Base-by-base conservation (phyloP, 495 filamentous ascomycete species). In the Rhizodiscina lignyota region DNA sequence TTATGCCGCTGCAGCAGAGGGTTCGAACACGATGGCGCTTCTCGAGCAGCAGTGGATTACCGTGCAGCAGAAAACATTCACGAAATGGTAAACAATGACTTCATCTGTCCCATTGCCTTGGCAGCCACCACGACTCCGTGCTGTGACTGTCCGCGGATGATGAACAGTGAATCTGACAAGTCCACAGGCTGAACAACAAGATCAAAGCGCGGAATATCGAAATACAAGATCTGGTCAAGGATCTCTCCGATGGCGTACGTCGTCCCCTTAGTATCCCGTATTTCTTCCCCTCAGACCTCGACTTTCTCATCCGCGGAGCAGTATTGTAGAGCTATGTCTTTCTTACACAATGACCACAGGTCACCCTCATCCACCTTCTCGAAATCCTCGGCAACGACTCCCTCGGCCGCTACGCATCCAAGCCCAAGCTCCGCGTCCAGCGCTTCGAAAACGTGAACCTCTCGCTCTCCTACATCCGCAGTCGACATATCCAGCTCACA, bases 21-120 rank as follows among this genome's bases (percentile, higher is more conserved):
- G n/a, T n/a, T n/a, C n/a, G n/a, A n/a, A n/a, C n/a, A n/a, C n/a
- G n/a, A 75, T 77, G 71, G 64, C 69, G 55, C 58, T 67, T 55
- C 64, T 73, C 47, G 73, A 93, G 64, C 80, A 87, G 66, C 77
- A 77, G 61, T 96, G 87, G 87, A 76, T 96, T 50, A 83, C 75
- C 49, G 86, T 93, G 50, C 87, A 96, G 63, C 79, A 94, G 56
- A 97, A 96, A 70, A 97, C 89, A n/a, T 96, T 96, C 56, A 92
- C 85, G 15, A 96, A 96, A 76, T 96, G 89, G 83, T 84, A 50
- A 35, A 67, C 52, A 30, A 32, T 18, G 10, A 8, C 18, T 11
- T 20, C 18, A 28, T 38, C 36, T 30, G 19, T 21, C 31, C 30
- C 35, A 26, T 24, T 39, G 23, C 37, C 36, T 37, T 35, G 36